Evolutionary conservation across 2,329 filamentous ascomycete genomes (phyloP).

Genomic region (Neurospora sp.): DNA sequence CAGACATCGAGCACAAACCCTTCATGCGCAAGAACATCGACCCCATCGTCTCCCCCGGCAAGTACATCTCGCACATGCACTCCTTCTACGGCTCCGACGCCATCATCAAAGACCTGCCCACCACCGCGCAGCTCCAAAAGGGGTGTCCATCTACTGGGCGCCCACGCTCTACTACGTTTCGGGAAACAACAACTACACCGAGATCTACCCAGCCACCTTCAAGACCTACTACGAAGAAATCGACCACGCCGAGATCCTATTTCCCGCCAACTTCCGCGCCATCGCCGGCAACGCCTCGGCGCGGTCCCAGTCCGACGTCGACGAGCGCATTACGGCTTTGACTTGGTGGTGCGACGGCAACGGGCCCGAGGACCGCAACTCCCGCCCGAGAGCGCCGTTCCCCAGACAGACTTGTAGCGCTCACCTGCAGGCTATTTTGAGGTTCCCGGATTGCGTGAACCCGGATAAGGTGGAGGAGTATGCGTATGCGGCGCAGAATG

Average conservation of each 20-base stretch:
- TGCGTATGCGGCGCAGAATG: slow-evolving; percentile 14
- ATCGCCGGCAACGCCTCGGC: slow-evolving; percentile 32
- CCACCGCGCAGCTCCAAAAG: slow-evolving; percentile 23
- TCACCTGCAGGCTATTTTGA: slow-evolving; percentile 32
- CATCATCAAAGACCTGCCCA: slow-evolving; percentile 27
- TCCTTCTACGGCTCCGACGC: slow-evolving; percentile 35
- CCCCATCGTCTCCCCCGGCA: slow-evolving; percentile 30
- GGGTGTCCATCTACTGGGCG: slow-evolving; percentile 33
- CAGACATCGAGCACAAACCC: slow-evolving; percentile 8
- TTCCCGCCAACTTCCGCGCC: slow-evolving; percentile 32
- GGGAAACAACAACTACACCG: slow-evolving; percentile 27
- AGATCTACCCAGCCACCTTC: slow-evolving; percentile 29
- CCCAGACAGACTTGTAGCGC: slow-evolving; percentile 29
- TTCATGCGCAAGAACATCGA: slow-evolving; percentile 37
- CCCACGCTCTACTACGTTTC: slow-evolving; percentile 33
- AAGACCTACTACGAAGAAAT: slow-evolving; percentile 36
- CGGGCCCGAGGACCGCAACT: slow-evolving; percentile 20
- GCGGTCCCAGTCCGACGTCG: slow-evolving; percentile 23
- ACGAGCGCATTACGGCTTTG: slow-evolving; percentile 20
- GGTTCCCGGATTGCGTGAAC: slow-evolving; percentile 35
- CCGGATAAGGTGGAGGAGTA: slow-evolving; percentile 21
- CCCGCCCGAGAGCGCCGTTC: slow-evolving; percentile 20
- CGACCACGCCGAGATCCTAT: slow-evolving; percentile 32
- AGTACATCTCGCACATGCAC: slow-evolving; percentile 32
- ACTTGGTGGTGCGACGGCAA: slow-evolving; percentile 29